Evolutionary conservation across 2,329 filamentous ascomycete genomes (phyloP).

Genomic region (Trichophyton equinum): DNA sequence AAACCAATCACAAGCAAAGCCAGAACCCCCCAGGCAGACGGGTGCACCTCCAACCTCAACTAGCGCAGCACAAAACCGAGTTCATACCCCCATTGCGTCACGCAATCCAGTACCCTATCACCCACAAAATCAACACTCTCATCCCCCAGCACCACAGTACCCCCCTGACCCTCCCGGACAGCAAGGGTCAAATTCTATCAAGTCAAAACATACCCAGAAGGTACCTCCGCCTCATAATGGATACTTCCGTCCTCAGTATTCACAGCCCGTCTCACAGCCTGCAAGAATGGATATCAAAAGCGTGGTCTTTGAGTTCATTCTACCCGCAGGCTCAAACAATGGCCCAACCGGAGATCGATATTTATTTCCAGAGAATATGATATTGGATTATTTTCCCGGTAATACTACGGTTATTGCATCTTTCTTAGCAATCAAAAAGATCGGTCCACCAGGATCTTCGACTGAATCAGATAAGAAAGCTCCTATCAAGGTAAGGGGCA

Average conservation of each 20-base stretch:
- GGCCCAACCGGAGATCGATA: slow-evolving; percentile 36
- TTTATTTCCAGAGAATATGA: slow-evolving; percentile 38
- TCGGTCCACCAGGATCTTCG: slow-evolving; percentile 20
- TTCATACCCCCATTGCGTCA: slow-evolving; percentile 7
- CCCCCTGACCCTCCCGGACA: slow-evolving; percentile 14
- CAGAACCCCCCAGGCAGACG: slow-evolving; percentile 7
- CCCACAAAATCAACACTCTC: slow-evolving; percentile 14
- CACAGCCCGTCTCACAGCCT: slow-evolving; percentile 19
- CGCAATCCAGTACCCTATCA: slow-evolving; percentile 13
- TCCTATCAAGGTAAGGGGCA: slow-evolving; percentile 25
- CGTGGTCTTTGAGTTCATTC: slow-evolving; percentile 38
- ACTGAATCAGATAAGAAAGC: slow-evolving; percentile 19
- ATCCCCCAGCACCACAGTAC: slow-evolving; percentile 4
- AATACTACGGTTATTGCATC: slow-evolving; percentile 36
- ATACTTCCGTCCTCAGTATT: slow-evolving; percentile 22
- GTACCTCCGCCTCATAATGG: slow-evolving; percentile 19
- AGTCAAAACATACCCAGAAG: slow-evolving; percentile 27
- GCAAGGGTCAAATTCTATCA: slow-evolving; percentile 19
- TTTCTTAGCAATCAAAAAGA: slow-evolving; percentile 35
- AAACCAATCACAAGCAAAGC: slow-evolving; percentile 12
- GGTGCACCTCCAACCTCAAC: slow-evolving; percentile 2
- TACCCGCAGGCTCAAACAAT: slow-evolving; percentile 30
- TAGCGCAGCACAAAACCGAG: neutral
- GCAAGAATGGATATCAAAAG: slow-evolving; percentile 33
- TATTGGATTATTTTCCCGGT: slow-evolving; percentile 36